Evolutionary conservation across 148 eudicot species (phyloP).

Genomic region (Camellia sinensis): DNA sequence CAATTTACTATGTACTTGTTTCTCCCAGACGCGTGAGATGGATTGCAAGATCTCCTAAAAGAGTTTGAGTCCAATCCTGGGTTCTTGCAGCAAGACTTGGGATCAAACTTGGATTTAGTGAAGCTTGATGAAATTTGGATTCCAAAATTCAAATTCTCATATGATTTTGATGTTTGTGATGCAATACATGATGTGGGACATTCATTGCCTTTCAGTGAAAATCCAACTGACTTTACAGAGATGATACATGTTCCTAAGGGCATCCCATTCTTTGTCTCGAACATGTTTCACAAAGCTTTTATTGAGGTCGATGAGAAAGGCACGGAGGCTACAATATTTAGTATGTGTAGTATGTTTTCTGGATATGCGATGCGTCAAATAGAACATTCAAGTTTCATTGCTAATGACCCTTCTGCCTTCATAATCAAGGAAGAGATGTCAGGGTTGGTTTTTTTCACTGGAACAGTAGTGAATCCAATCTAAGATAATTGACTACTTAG

Average conservation of each 20-base stretch:
- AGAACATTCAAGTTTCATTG: constrained; percentile 10
- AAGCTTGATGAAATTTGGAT: constrained; percentile 10
- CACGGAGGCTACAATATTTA: constrained; percentile 21
- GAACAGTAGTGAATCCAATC: constrained; percentile 18
- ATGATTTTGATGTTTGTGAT: background rate
- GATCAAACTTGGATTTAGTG: background rate
- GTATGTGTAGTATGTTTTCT: background rate
- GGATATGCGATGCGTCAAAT: background rate
- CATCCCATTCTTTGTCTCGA: background rate
- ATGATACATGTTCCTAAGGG: constrained; percentile 1
- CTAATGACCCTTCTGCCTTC: constrained; percentile 23
- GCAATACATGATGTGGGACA: constrained; percentile 14
- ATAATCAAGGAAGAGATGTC: constrained; percentile 18
- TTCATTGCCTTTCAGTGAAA: background rate
- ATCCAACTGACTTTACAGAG: background rate
- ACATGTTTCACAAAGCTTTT: constrained; percentile 18
- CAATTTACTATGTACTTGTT: constrained; percentile 1
- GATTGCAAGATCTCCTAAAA: constrained; percentile 1
- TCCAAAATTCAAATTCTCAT: constrained; percentile 25
- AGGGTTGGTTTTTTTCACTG: constrained; percentile 12
- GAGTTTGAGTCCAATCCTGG: background rate
- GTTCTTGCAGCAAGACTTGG: too few species aligned
- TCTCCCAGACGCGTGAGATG: constrained; percentile 4
- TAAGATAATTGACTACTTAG: background rate
- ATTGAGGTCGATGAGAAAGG: constrained; percentile 27